Evolutionary conservation across 495 filamentous ascomycete species (phyloP), one percentile per base, ranked within the genome.

Genomic region (Aspergillus bertholletiae): DNA sequence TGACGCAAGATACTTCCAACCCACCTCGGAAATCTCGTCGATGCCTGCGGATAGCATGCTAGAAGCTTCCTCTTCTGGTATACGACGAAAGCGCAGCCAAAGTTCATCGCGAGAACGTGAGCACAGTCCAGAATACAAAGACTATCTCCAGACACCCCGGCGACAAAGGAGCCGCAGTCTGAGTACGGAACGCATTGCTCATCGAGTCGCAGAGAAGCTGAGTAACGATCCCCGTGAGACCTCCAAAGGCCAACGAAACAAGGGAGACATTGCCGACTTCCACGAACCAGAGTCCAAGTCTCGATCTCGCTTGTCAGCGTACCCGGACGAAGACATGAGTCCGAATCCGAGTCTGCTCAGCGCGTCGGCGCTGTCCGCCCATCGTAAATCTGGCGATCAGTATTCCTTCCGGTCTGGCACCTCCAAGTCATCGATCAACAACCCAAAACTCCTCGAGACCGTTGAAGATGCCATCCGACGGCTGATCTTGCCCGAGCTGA

Each of bases 391-490:
- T 13, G 80, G 83, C 35, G 88, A 92, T 62, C 80, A 87, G 53
- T 83, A 89, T 61, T 92, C 91, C 5, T 76, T 89, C 49, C 82
- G 82, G 30, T 92, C 90, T 4, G 83, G 84, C 26, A 84, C 85
- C 15, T 94, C 90, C 22, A 89, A 85, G 51, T 90, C 91, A 7
- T 94, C 90, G 0, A 87, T 96, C 70, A 97, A 95, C 71, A 97
- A 98, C 65, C 93, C 93, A 0, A 95, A 89, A 57, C 72, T 98
- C n/a, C 81, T 97, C 5, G 90, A 95, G 66, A 92, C 92, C 0
- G 93, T 98, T 7, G 93, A 97, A 70, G 93, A 97, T 74, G 91
- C 94, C 20, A 97, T 98, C 59, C 87, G 89, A 46, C 83, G 92
- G 41, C 75, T 97, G 46, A 96, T 97, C 46, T 72, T 97, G 1